These are phyloP conservation scores for Calonectria henricotiae DNA, from an alignment of 2,329 filamentous ascomycete genomes.

Conservation along the genomic window DNA sequence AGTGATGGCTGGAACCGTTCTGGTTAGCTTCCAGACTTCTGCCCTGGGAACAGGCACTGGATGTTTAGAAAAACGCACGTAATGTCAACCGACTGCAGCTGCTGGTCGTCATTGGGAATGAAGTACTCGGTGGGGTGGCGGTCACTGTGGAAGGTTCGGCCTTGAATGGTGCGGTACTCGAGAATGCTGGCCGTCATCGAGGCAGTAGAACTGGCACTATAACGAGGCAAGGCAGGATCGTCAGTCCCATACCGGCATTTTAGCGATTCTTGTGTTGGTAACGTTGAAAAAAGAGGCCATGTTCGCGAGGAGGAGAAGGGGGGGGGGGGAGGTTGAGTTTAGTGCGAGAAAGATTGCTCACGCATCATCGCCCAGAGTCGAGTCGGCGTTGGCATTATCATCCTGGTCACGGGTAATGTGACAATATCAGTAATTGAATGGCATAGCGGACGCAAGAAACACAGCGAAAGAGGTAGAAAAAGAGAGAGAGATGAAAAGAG, in stretches of 20 bases:
- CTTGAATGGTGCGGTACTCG: slow-evolving; percentile 39
- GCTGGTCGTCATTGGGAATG: slow-evolving; percentile 38
- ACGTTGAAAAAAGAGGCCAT: background rate
- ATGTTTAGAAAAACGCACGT: slow-evolving; percentile 23
- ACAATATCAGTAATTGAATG: slow-evolving; percentile 23
- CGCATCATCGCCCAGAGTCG: slow-evolving; percentile 47
- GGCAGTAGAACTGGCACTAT: slow-evolving; percentile 34
- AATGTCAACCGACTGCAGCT: slow-evolving; percentile 37
- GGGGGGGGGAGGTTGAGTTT: too few species aligned
- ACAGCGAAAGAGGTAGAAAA: background rate
- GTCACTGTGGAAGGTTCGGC: slow-evolving; percentile 38
- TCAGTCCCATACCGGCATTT: background rate
- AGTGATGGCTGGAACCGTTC: slow-evolving; percentile 30
- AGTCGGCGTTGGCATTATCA: slow-evolving; percentile 45
- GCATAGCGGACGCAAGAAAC: background rate
- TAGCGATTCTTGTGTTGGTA: background rate
- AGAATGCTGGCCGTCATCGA: slow-evolving; percentile 38
- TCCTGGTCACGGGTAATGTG: slow-evolving; percentile 28
- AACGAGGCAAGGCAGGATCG: background rate
- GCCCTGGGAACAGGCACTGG: background rate
- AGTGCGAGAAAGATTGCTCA: slow-evolving; percentile 30
- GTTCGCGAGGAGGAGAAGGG: background rate
- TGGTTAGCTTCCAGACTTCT: background rate
- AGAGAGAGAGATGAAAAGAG: background rate
- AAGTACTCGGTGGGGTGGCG: slow-evolving; percentile 41